A percentile compares a stretch with the other conserved stretches of the same genome.
Conservation (phyloP, 1,284 basidiomycete genomes). For the Rhizoctonia solani region DNA sequence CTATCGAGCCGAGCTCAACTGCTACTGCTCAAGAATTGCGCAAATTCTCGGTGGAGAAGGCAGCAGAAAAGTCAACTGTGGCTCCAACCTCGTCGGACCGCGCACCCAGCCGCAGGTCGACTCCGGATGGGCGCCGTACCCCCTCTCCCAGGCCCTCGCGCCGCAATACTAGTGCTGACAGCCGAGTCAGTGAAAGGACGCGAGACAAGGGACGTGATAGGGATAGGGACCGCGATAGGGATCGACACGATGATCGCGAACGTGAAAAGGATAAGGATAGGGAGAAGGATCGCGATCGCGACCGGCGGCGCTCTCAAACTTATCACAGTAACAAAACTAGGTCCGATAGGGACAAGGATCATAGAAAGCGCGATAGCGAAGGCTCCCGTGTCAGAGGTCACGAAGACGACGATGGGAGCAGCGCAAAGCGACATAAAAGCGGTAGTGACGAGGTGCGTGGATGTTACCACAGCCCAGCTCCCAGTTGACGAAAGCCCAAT, state of each 20-base stretch:
- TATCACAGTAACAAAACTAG: constrained; percentile 37
- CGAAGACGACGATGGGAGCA: constrained; percentile 35
- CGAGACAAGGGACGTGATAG: constrained; percentile 53
- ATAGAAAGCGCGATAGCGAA: constrained; percentile 23
- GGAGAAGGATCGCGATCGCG: constrained; percentile 41
- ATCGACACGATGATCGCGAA: constrained; percentile 45
- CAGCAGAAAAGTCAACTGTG: constrained; percentile 16
- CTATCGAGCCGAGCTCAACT: constrained; percentile 76
- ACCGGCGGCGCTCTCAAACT: constrained; percentile 26
- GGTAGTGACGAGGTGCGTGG: constrained; percentile 25
- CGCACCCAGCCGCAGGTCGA: constrained; percentile 48
- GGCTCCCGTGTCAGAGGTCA: constrained; percentile 26
- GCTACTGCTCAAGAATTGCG: constrained; percentile 77
- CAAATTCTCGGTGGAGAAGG: constrained; percentile 46
- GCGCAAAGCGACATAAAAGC: constrained; percentile 29
- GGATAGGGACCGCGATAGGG: constrained; percentile 49
- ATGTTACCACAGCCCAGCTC: not conserved
- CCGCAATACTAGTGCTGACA: constrained; percentile 69
- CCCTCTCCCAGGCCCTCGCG: constrained; percentile 62
- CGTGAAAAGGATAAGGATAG: constrained; percentile 50
- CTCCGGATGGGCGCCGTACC: constrained; percentile 57
- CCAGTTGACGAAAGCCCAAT: not conserved
- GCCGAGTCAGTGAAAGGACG: constrained; percentile 60
- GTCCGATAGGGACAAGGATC: constrained; percentile 41
- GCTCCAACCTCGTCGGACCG: constrained; percentile 6